Evolutionary conservation across 2,329 filamentous ascomycete genomes (phyloP), one percentile per base, ranked within the genome.

Genomic region (Aspergillus sergii): DNA sequence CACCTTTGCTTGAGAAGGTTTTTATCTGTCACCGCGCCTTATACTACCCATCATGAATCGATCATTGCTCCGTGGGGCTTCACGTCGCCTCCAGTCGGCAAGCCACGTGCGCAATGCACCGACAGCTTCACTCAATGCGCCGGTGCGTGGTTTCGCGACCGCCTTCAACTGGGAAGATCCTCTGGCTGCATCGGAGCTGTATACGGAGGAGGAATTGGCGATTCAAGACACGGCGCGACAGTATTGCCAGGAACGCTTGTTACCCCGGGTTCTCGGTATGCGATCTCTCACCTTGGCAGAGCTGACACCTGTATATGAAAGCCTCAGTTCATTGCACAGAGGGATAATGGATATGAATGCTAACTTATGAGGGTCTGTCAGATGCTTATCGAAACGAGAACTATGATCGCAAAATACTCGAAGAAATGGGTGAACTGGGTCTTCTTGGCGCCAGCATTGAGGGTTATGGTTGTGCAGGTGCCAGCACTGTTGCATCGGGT

Each of bases 381-480:
- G 92, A 94, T 79, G 91, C 92, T 64, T 96, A 94, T 79, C 87
- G 93, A 68, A 89, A 94, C 76, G 93, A 97, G 79, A 78, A 93
- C 74, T 97, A 94, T 80, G 93, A 97, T 77, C 85, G 87, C 71
- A 89, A 90, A 72, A 96, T 97, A 64, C 84, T 97, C 36, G 85
- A 90, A 76, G 93, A 97, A 80, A 97, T 97, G 93, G 93, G 94
- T 50, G 92, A 95, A 75, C 83, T 97, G 10, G 94, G 94, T n/a
- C 84, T 97, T 0, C 84, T 97, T 4, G 93, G 94, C 59, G 89
- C 94, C 58, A 94, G 89, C 21, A 94, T 97, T 65, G 83, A 94
- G 67, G 94, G 93, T 21, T 95, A 96, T 73, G 93, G 88, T 34
- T 97, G 94, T 76, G 93, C 93, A 5, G 93, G 93, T 59, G 91